Evolutionary conservation across 208 protist species (phyloP).

Genomic region (Trypanosomatidae sp.): DNA sequence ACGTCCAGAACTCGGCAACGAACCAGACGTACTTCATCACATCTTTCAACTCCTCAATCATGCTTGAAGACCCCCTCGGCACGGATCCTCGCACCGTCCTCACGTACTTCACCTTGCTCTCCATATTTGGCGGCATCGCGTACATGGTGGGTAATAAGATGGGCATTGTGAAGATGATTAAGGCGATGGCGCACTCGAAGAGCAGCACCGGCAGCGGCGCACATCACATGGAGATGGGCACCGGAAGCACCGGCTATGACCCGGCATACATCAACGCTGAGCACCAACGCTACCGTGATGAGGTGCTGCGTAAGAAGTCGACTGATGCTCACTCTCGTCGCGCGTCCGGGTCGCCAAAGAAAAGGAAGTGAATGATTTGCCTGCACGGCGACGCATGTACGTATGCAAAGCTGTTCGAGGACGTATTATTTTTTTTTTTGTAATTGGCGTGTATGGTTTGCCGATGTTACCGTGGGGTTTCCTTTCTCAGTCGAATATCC

Average conservation of each 20-base stretch:
- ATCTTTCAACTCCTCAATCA: conserved; percentile 78
- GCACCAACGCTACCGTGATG: conserved; percentile 74
- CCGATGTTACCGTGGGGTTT: background rate
- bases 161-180: conserved; percentile 50
- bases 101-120: conserved; percentile 80
- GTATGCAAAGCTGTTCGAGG: background rate
- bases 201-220: conserved; percentile 6
- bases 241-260: conserved; percentile 59
- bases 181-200: conserved; percentile 8
- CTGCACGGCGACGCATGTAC: background rate
- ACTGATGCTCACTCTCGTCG: conserved; percentile 32
- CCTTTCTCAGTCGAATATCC: background rate
- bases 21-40: conserved; percentile 70
- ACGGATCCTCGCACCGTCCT: conserved; percentile 83
- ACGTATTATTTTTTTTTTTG: background rate
- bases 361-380: conserved; percentile 17
- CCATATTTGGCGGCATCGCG: conserved; percentile 44
- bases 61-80: conserved; percentile 60
- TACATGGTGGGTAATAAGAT: conserved; percentile 53
- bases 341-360: conserved; percentile 40
- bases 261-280: conserved; percentile 82
- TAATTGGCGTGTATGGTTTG: background rate
- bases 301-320: conserved; percentile 52
- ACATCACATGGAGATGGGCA: conserved; percentile 33
- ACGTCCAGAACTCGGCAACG: conserved; percentile 56